Conservation (phyloP, 2,329 filamentous ascomycete species). For the Bipolaris bicolor region DNA sequence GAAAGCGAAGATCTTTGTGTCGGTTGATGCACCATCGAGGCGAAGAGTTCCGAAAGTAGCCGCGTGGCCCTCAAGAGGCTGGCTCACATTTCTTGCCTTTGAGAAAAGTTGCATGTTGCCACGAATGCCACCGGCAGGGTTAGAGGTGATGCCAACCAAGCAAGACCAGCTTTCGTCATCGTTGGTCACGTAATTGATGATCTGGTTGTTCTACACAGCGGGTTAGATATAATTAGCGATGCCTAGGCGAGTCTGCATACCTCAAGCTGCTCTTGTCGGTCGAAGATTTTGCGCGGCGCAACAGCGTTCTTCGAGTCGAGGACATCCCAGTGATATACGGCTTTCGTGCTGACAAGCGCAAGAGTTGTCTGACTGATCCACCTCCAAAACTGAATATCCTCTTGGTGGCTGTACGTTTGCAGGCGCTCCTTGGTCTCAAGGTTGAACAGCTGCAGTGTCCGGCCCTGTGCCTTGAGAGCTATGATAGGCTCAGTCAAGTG, state of each 20-base stretch:
- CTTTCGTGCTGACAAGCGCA: conserved; percentile 86
- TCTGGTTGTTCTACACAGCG: conserved; percentile 79
- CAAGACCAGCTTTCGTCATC: conserved; percentile 98
- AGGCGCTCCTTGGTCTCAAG: conserved; percentile 91
- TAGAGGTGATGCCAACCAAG: conserved; percentile 92
- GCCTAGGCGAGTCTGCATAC: conserved; percentile 59
- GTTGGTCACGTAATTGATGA: conserved; percentile 99
- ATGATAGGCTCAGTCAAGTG: conserved; percentile 97
- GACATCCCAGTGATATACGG: conserved; percentile 98
- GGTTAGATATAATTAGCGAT: conserved; percentile 18
- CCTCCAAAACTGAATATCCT: conserved; percentile 99
- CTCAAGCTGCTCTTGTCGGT: conserved; percentile 86
- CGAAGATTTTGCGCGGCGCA: conserved; percentile 85
- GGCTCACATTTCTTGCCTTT: conserved; percentile 93
- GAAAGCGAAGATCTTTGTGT: conserved; percentile 96
- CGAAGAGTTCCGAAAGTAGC: conserved; percentile 90
- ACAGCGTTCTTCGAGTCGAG: conserved; percentile 80
- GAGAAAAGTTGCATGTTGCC: conserved; percentile 98
- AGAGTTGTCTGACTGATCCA: conserved; percentile 92
- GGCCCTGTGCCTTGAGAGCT: conserved; percentile 89
- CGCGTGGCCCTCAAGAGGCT: conserved; percentile 96
- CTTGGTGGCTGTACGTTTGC: conserved; percentile 94
- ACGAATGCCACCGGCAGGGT: conserved; percentile 89
- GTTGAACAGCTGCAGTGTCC: conserved; percentile 98
- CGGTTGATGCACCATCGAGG: conserved; percentile 84